Percentiles rank a stretch among this genome's conserved stretches.
Evolutionary conservation across 495 filamentous ascomycete species (phyloP).

Genomic region (Cercophora scortea): DNA sequence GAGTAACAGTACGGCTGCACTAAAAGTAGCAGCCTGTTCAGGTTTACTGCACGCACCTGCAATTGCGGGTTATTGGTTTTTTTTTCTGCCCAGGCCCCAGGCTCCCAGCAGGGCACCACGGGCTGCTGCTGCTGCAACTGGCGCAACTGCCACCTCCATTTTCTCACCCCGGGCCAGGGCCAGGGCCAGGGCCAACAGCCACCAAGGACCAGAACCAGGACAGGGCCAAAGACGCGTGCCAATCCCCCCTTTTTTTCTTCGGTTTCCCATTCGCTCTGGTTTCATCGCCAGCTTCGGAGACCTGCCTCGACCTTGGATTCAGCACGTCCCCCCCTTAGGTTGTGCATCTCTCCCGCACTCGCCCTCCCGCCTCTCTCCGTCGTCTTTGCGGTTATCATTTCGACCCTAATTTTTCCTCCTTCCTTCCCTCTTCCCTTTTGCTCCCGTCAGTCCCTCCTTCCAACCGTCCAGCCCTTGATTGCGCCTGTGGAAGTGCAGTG

Average conservation of each 20-base stretch:
- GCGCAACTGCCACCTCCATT: too few species aligned
- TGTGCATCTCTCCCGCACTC: slow-evolving; percentile 2
- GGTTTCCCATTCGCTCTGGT: slow-evolving; percentile 3
- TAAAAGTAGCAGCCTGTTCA: slow-evolving; percentile 1
- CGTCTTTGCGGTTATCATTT: slow-evolving; percentile 10
- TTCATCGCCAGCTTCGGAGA: slow-evolving; percentile 16
- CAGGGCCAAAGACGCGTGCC: slow-evolving; percentile 5
- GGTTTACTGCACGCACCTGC: background rate
- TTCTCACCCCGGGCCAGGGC: too few species aligned
- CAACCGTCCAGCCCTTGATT: slow-evolving; percentile 7
- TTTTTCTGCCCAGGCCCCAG: too few species aligned
- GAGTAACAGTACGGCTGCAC: too few species aligned
- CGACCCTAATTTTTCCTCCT: slow-evolving; percentile 5
- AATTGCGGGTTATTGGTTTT: too few species aligned
- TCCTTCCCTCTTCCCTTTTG: slow-evolving; percentile 7
- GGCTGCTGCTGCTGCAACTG: too few species aligned
- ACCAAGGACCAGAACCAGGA: too few species aligned
- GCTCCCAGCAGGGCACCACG: too few species aligned
- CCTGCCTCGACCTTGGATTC: background rate
- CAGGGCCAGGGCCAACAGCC: too few species aligned
- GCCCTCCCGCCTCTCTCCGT: background rate
- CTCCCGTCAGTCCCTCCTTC: slow-evolving; percentile 18
- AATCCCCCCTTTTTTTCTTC: slow-evolving; percentile 14
- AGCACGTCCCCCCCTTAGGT: slow-evolving; percentile 8
- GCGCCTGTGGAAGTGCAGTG: slow-evolving; percentile 16